Evolutionary conservation across 2,329 filamentous ascomycete species (phyloP), one percentile per base, ranked within the genome.

Genomic region (Thelonectria olida): DNA sequence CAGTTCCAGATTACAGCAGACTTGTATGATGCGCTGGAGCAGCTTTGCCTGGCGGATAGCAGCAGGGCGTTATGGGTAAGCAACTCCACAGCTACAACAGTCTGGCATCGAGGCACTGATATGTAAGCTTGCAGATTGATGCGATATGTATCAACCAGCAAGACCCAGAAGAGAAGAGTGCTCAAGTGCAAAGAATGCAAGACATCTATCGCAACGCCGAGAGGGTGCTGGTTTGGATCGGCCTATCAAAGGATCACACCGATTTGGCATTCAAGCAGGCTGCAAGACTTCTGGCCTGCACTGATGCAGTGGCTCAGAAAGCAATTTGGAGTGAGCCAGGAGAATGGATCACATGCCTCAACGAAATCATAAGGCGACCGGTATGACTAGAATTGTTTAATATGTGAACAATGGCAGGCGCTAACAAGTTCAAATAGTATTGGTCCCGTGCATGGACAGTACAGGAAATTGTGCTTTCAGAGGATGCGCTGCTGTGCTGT

Each of bases 61-160:
- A n/a, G 28, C 3, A 54, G 59, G 22, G 23, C 49, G 8, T 44
- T 62, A 27, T 62, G 59, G 59, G 59, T 62, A 41, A 27, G 58
- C 36, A n/a, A 13, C 13, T 19, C 19, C 13, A 15, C 9, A 9
- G 22, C n/a, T 34, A 25, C 8, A 19, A 20, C 15, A 13, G 22
- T 20, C 15, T 44, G 13, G 3, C 22, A 28, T 47, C 31, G 12
- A 34, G 1, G 12, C 4, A 41, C 20, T 44, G 5, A 42, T 39
- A 2, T 52, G 25, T 17, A 10, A 50, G 15, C 28, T 1, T n/a
- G n/a, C 36, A 54, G 72, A 67, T 69, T 8, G 70, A 72, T 47
- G 65, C 66, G 10, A 56, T 73, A n/a, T 71, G 72, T 20, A 72
- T 73, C 57, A 71, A 74, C 56, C 70, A 74, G 42, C 31, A 62